phyloP scores from a whole-genome alignment of 2,329 filamentous ascomycete genomes.

The Parascedosporium putredinis region DNA sequence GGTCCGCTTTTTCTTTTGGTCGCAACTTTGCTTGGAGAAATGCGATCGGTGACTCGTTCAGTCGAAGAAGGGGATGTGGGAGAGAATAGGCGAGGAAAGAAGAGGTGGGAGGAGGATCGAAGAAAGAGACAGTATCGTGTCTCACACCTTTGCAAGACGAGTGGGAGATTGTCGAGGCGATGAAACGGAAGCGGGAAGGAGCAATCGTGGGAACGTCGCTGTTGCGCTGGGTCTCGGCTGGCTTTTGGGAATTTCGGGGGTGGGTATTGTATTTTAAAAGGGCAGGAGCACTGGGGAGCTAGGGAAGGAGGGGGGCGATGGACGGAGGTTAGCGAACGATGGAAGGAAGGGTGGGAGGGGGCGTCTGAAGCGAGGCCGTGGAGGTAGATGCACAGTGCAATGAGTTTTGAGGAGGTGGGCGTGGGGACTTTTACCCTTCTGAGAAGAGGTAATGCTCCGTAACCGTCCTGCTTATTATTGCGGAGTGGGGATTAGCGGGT shows the following conservation, averaged over 20 bases:
- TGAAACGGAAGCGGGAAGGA: constrained; percentile 2
- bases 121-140: neutral
- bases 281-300: neutral
- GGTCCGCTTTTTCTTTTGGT: neutral
- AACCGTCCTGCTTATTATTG: constrained; percentile 1
- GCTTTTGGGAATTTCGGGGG: neutral
- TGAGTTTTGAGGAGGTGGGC: neutral
- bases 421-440: neutral
- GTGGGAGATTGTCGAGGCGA: constrained; percentile 1
- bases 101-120: no score
- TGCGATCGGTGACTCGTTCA: neutral
- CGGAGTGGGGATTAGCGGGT: constrained; percentile 2
- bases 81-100: neutral
- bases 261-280: neutral
- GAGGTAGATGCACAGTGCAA: no score
- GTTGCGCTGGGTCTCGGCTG: neutral
- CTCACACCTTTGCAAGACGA: neutral
- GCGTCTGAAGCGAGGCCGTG: no score
- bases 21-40: neutral
- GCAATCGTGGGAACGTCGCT: neutral
- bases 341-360: no score
- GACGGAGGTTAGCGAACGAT: no score
- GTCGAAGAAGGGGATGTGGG: neutral
- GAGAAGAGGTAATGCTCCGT: neutral
- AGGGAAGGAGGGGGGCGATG: no score